Evolutionary conservation across 495 filamentous ascomycete species (phyloP).

Genomic region (Tirmania nivea): DNA sequence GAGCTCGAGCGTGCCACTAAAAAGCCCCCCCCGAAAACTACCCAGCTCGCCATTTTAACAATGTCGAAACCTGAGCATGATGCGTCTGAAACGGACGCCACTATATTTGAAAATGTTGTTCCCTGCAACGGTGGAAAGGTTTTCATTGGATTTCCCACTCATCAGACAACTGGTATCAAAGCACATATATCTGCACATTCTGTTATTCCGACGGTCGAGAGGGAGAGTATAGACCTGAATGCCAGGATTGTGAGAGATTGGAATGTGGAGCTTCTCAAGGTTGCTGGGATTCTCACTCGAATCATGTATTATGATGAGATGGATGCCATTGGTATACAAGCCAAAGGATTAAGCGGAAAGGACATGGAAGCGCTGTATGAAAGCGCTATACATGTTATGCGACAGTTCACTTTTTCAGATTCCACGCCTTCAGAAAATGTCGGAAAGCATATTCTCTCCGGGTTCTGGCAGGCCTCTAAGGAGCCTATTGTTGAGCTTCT

Average conservation of each 20-base stretch:
- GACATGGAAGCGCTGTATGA: constrained; percentile 47
- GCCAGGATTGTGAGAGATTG: constrained; percentile 80
- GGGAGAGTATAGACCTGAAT: constrained; percentile 91
- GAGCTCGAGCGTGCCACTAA: constrained; percentile 95
- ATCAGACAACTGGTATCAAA: constrained; percentile 82
- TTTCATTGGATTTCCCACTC: constrained; percentile 95
- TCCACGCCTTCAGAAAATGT: constrained; percentile 71
- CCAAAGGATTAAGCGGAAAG: constrained; percentile 27
- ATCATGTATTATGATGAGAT: constrained; percentile 76
- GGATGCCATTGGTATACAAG: constrained; percentile 41
- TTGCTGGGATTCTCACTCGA: constrained; percentile 72
- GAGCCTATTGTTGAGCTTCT: constrained; percentile 64
- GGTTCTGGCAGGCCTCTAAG: constrained; percentile 81
- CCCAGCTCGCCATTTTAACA: constrained; percentile 66
- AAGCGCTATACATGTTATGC: constrained; percentile 53
- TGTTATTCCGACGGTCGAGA: constrained; percentile 94
- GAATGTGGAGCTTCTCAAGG: constrained; percentile 88
- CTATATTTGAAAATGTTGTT: constrained; percentile 76
- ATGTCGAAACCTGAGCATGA: constrained; percentile 70
- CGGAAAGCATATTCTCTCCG: constrained; percentile 66
- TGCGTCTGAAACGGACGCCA: constrained; percentile 41
- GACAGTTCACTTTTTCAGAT: constrained; percentile 64
- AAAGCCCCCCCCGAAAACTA: constrained; percentile 76
- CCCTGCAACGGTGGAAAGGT: constrained; percentile 72
- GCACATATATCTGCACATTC: constrained; percentile 97